Conservation (phyloP, 2,329 filamentous ascomycete species). For the Verticillium dahliae region DNA sequence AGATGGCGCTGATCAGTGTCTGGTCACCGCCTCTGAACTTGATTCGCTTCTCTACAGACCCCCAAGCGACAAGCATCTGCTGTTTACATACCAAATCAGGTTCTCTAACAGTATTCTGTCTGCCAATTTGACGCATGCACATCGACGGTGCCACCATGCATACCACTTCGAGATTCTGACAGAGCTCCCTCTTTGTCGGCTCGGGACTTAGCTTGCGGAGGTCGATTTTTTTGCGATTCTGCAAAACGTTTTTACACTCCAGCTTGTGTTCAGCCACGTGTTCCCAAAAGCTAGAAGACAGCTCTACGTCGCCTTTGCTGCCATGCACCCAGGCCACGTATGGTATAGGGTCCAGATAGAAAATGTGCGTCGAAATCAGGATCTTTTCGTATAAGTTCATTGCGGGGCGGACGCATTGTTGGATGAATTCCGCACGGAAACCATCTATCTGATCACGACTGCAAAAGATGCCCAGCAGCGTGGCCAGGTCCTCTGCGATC, state of each 20-base stretch:
- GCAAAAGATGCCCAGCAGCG: conserved; percentile 20
- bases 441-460: conserved; percentile 15
- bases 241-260: conserved; percentile 27
- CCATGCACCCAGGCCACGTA: conserved; percentile 18
- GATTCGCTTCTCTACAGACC: conserved; percentile 21
- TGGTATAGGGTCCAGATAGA: conserved; percentile 26
- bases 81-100: conserved; percentile 28
- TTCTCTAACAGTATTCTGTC: conserved; percentile 23
- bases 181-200: conserved; percentile 23
- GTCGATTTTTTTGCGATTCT: conserved; percentile 27
- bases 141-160: conserved; percentile 27
- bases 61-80: conserved; percentile 31
- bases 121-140: conserved; percentile 27
- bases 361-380: conserved; percentile 28
- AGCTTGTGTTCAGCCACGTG: conserved; percentile 18
- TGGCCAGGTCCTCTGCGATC: conserved; percentile 20
- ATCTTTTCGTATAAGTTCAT: conserved; percentile 31
- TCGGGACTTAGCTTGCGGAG: conserved; percentile 22
- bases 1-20: conserved; percentile 23
- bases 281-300: conserved; percentile 22
- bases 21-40: conserved; percentile 20
- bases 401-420: conserved; percentile 25
- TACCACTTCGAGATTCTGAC: conserved; percentile 22
- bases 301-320: conserved; percentile 12
- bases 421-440: conserved; percentile 16